Evolutionary conservation across 2,329 filamentous ascomycete species (phyloP), one percentile per base, ranked within the genome.

Genomic region (Epichloe bromicola): DNA sequence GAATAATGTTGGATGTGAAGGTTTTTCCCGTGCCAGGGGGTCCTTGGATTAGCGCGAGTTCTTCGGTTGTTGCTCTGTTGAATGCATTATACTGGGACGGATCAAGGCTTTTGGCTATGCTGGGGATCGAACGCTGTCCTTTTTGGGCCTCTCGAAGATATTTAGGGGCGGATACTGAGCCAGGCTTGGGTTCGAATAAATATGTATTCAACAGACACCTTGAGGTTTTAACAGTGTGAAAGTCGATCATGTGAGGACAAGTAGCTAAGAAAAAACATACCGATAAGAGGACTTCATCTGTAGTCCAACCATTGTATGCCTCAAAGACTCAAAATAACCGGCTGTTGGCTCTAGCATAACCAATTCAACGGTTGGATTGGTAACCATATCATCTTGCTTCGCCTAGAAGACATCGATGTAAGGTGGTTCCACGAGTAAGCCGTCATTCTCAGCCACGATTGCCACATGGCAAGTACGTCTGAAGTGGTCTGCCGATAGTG

Each of bases 1-100:
- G 64, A 0, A 85, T 84, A 26, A 82, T 70, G 2, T 91, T 79
- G 0, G 88, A 93, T 0, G 89, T 85, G 56, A 85, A 85, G 0
- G 90, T 96, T 62, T 96, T 96, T 4, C 78, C 78, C 0, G 76
- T 80, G 0, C 78, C 78, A 0, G 88, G 89, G 89, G 89, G 89
- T 0, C 90, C 90, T 68, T 95, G 90, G 0, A 95, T 67, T 34
- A 95, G 81, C 0, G 87, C 80, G 1, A 95, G 61, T 45, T 79
- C 77, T 51, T 80, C 85, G 0, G 82, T 85, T 1, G 93, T 66
- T 54, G 95, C 89, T 1, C 79, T 72, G 15, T 76, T 68, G 0
- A 93, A 72, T 0, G 88, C 88, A 3, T 68, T 64, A 40, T 80
- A 74, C 61, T 96, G 90, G 0, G 86, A 88, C 0, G 66, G 60